phyloP scores from a whole-genome alignment of 495 filamentous ascomycete genomes.

The Neurospora sp. region DNA sequence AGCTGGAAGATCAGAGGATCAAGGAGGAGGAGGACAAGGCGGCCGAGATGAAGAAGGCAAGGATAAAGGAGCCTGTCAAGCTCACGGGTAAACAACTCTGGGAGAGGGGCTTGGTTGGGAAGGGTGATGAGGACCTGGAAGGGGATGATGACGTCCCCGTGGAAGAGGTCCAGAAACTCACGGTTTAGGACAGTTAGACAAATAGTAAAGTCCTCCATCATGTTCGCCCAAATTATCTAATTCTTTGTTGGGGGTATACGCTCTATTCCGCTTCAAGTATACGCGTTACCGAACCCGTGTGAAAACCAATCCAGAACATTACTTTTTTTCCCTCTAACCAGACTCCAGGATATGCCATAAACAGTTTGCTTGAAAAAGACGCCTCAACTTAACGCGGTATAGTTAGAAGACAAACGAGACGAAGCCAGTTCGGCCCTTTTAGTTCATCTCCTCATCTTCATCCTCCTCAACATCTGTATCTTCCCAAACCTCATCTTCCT shows the following conservation, averaged over 20 bases:
- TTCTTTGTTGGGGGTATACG: neutral
- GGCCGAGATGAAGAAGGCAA: conserved; percentile 66
- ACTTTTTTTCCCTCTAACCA: conserved; percentile 8
- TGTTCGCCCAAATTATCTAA: neutral
- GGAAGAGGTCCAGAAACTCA: conserved; percentile 57
- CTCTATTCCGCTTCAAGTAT: neutral
- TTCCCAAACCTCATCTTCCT: conserved; percentile 37
- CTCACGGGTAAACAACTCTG: conserved; percentile 77
- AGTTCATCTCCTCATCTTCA: conserved; percentile 21
- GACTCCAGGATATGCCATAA: conserved; percentile 13
- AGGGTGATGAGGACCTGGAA: conserved; percentile 62
- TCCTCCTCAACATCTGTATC: conserved; percentile 44
- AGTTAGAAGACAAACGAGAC: neutral
- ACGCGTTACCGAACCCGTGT: neutral
- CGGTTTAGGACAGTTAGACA: conserved; percentile 33
- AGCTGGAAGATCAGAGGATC: conserved; percentile 61
- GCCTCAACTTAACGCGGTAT: neutral
- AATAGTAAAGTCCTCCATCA: neutral
- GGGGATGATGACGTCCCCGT: conserved; percentile 38
- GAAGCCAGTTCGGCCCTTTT: neutral
- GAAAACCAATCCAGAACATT: neutral
- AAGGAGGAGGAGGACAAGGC: conserved; percentile 59
- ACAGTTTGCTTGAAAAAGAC: conserved; percentile 3
- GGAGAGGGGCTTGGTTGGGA: conserved; percentile 70
- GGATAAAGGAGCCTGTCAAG: conserved; percentile 48